Percentiles rank a stretch among this genome's conserved stretches.
Evolutionary conservation across 768 basidiomycete species (phyloP).

Genomic region (Candolleomyces eurysporus): DNA sequence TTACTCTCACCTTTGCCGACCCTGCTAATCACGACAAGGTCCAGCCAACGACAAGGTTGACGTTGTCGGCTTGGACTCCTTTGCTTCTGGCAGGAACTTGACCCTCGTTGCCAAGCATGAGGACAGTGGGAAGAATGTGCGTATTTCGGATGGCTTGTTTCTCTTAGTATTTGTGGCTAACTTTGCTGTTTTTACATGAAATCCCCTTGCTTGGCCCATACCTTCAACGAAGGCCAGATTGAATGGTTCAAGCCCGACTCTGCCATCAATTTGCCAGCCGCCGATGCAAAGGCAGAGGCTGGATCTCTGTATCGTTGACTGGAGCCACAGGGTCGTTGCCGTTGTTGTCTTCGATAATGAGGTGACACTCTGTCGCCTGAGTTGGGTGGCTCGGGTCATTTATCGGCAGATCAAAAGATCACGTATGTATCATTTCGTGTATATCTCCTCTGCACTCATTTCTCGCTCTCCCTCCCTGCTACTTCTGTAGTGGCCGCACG

Average conservation of each 20-base stretch:
- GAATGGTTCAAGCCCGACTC: conserved; percentile 99
- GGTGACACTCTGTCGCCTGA: not conserved
- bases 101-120: too few species aligned
- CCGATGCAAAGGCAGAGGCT: conserved; percentile 44
- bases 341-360: not conserved
- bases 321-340: not conserved
- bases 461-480: too few species aligned
- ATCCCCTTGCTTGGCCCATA: conserved; percentile 82
- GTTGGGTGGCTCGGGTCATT: not conserved
- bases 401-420: not conserved
- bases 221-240: conserved; percentile 97
- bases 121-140: conserved; percentile 70
- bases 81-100: too few species aligned
- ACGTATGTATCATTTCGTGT: conserved; percentile 1
- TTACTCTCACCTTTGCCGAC: conserved; percentile 90
- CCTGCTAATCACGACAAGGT: too few species aligned
- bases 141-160: conserved; percentile 19
- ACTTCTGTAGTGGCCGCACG: too few species aligned
- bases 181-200: conserved; percentile 37
- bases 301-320: not conserved
- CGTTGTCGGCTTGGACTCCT: too few species aligned
- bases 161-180: too few species aligned
- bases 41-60: too few species aligned
- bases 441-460: not conserved
- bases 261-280: conserved; percentile 86